Evolutionary conservation across 495 filamentous ascomycete genomes (phyloP).

Genomic region (Saxispiralis lemnorum): DNA sequence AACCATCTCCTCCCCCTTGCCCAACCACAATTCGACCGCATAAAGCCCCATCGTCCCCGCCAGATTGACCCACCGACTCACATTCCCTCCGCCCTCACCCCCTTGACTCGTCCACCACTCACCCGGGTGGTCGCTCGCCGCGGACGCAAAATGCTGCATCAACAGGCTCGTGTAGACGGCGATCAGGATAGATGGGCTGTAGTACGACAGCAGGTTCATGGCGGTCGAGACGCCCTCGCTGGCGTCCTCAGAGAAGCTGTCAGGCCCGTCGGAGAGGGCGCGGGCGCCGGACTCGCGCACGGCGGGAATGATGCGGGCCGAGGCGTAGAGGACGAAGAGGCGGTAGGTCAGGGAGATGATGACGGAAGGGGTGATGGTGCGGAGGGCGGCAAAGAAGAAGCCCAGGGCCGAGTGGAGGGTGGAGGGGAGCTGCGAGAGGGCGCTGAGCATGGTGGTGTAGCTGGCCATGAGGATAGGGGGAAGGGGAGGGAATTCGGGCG

Average conservation of each 20-base stretch:
- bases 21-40: conserved; percentile 70
- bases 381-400: conserved; percentile 74
- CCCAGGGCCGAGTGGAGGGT: conserved; percentile 70
- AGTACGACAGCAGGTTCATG: conserved; percentile 71
- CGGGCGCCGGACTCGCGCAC: conserved; percentile 70
- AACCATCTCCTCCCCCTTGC: conserved; percentile 56
- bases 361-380: conserved; percentile 85
- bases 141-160: conserved; percentile 80
- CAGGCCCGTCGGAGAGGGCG: conserved; percentile 48
- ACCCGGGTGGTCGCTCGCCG: conserved; percentile 41
- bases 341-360: conserved; percentile 87
- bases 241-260: conserved; percentile 64
- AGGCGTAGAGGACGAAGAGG: conserved; percentile 81
- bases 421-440: conserved; percentile 64
- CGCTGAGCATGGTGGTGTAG: conserved; percentile 73
- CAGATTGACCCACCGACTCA: conserved; percentile 88
- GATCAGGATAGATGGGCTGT: conserved; percentile 79
- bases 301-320: conserved; percentile 89
- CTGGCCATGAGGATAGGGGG: conserved; percentile 98
- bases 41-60: conserved; percentile 75
- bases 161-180: conserved; percentile 92
- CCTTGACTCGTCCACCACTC: conserved; percentile 78
- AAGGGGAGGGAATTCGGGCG: conserved; percentile 76
- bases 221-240: conserved; percentile 58
- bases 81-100: conserved; percentile 59